phyloP scores from a whole-genome alignment of 2,329 filamentous ascomycete genomes.

The Scedosporium apiospermum region DNA sequence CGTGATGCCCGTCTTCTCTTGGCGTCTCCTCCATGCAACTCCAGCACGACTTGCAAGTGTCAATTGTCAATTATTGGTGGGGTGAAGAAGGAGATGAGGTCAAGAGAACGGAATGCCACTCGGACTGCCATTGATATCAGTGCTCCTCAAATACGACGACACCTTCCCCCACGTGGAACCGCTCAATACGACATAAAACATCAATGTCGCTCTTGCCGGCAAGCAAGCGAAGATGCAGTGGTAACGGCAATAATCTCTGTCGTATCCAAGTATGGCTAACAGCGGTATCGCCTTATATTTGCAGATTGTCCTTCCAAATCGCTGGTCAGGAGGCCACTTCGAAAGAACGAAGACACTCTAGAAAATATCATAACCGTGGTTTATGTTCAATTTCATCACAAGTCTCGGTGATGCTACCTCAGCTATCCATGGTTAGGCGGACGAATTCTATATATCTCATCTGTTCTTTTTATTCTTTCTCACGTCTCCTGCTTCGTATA shows the following conservation, averaged over 20 bases:
- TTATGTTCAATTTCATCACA: neutral
- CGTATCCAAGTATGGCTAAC: neutral
- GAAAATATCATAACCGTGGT: neutral
- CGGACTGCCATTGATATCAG: too few relatives aligned
- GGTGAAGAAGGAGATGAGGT: neutral
- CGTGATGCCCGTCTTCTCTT: neutral
- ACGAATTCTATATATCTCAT: neutral
- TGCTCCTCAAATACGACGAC: neutral
- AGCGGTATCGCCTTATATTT: neutral
- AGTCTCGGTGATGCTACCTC: neutral
- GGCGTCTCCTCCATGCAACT: neutral
- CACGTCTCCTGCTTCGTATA: neutral
- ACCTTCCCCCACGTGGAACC: neutral
- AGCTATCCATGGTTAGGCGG: neutral
- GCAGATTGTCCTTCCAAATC: neutral
- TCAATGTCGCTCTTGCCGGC: neutral
- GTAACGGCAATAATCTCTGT: too few relatives aligned
- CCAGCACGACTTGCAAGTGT: neutral
- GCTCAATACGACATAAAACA: neutral
- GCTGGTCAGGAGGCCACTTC: neutral
- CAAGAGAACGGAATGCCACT: neutral
- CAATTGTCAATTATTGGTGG: neutral
- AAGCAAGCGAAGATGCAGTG: neutral
- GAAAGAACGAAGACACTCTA: neutral
- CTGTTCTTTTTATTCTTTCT: neutral